Evolutionary conservation across 2,329 filamentous ascomycete genomes (phyloP).

Genomic region (Colletotrichum gigasporum): DNA sequence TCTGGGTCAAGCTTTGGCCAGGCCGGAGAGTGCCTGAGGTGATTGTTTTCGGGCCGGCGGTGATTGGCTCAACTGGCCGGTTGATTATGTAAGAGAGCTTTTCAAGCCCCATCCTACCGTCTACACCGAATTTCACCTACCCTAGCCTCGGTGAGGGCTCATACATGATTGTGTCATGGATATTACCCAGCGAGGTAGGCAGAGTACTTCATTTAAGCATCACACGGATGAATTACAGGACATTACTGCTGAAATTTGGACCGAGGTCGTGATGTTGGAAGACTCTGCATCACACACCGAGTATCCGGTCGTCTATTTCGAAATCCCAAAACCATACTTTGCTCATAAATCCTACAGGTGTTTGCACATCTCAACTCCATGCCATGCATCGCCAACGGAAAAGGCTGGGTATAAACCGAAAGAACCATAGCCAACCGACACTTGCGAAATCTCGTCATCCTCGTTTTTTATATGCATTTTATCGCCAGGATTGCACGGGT

Average conservation of each 20-base stretch:
- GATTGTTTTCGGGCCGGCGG: conserved; percentile 17
- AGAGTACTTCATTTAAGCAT: too few species aligned
- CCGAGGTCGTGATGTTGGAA: neutral
- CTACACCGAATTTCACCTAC: too few species aligned
- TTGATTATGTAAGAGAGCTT: conserved; percentile 11
- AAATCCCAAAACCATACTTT: conserved; percentile 1
- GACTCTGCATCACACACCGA: neutral
- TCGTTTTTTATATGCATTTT: neutral
- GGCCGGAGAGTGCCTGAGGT: conserved; percentile 14
- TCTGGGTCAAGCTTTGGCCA: conserved; percentile 26
- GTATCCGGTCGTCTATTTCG: neutral
- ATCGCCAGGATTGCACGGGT: neutral
- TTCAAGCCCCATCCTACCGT: neutral
- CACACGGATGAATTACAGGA: too few species aligned
- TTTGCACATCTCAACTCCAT: conserved; percentile 33
- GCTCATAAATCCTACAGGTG: conserved; percentile 20
- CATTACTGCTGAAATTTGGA: too few species aligned
- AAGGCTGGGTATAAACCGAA: conserved; percentile 33
- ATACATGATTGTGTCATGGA: too few species aligned
- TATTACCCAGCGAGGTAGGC: too few species aligned
- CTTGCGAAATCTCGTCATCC: neutral
- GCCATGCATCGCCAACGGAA: conserved; percentile 32
- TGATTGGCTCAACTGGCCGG: conserved; percentile 26
- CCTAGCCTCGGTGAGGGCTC: too few species aligned
- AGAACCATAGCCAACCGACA: conserved; percentile 30